Evolutionary conservation across 163 green algal genomes (phyloP).

Genomic region (Scenedesmus sp.): DNA sequence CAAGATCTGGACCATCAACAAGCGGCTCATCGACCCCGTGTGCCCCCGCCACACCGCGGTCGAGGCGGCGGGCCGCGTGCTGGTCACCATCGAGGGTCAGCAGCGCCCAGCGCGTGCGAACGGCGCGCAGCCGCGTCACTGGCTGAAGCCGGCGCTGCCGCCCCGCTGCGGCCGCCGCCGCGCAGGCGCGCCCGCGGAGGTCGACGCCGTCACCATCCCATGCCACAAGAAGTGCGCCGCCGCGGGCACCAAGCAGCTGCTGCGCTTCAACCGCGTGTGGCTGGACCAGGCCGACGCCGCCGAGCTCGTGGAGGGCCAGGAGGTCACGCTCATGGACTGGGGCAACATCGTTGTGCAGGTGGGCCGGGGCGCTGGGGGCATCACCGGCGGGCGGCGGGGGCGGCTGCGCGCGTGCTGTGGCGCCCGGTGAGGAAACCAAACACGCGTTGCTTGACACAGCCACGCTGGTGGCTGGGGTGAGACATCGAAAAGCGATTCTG

Average conservation of each 20-base stretch:
- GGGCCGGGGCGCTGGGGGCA: conserved; percentile 38
- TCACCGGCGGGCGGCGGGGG: not conserved
- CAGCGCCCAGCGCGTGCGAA: conserved; percentile 2
- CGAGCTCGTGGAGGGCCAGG: conserved; percentile 79
- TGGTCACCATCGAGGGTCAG: conserved; percentile 74
- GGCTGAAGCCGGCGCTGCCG: too few relatives aligned
- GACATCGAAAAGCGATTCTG: conserved; percentile 44
- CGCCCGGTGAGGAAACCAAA: conserved; percentile 23
- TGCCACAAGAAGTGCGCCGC: conserved; percentile 63
- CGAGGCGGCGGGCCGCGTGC: conserved; percentile 63
- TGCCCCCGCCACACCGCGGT: conserved; percentile 93
- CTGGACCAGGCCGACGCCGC: conserved; percentile 84
- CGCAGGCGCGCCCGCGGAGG: conserved; percentile 14
- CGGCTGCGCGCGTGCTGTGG: not conserved
- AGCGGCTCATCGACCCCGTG: conserved; percentile 96
- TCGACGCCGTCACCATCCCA: conserved; percentile 1
- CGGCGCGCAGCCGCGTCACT: too few relatives aligned
- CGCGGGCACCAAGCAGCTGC: conserved; percentile 79
- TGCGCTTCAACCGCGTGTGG: conserved; percentile 59
- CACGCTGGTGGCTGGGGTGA: conserved; percentile 6
- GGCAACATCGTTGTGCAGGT: conserved; percentile 90
- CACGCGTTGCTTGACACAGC: conserved; percentile 2
- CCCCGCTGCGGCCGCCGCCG: not conserved
- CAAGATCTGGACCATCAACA: conserved; percentile 99
- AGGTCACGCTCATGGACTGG: conserved; percentile 99